These are phyloP conservation scores for Alternaria angustiovoidea DNA, from an alignment of 2,329 filamentous ascomycete species.

Conservation along the genomic window DNA sequence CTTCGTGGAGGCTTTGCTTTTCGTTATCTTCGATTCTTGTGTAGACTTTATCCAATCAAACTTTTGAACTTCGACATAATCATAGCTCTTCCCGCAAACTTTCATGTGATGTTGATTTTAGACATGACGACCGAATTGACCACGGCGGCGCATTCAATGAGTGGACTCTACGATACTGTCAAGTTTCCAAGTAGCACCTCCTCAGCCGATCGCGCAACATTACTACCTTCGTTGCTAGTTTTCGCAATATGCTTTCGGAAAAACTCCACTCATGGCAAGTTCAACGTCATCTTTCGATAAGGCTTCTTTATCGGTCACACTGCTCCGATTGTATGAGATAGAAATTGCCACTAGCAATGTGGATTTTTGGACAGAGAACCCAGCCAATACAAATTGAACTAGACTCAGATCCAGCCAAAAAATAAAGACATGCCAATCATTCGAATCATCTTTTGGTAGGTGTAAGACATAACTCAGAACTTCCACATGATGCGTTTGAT, in stretches of 20 bases:
- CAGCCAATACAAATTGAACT: too few relatives aligned
- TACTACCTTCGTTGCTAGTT: background rate
- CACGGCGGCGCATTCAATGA: rapidly evolving
- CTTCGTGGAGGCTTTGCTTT: background rate
- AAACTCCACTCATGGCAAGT: too few relatives aligned
- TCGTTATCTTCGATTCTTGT: background rate
- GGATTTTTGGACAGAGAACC: too few relatives aligned
- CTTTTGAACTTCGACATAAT: background rate
- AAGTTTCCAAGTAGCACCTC: background rate
- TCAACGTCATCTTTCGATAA: too few relatives aligned
- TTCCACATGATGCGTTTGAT: too few relatives aligned
- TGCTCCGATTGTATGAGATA: too few relatives aligned
- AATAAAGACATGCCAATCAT: too few relatives aligned
- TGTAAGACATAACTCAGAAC: too few relatives aligned
- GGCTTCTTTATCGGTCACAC: too few relatives aligned
- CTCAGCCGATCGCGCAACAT: background rate
- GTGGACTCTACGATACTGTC: background rate
- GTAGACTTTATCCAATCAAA: slow-evolving; percentile 3
- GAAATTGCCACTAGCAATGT: too few relatives aligned
- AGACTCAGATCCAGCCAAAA: too few relatives aligned
- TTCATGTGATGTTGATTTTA: background rate
- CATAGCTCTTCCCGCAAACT: background rate
- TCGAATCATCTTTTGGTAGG: too few relatives aligned
- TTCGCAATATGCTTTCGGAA: background rate
- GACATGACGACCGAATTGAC: background rate